Evolutionary conservation across 2,329 filamentous ascomycete species (phyloP).

Genomic region (Neopestalotiopsis sp.): DNA sequence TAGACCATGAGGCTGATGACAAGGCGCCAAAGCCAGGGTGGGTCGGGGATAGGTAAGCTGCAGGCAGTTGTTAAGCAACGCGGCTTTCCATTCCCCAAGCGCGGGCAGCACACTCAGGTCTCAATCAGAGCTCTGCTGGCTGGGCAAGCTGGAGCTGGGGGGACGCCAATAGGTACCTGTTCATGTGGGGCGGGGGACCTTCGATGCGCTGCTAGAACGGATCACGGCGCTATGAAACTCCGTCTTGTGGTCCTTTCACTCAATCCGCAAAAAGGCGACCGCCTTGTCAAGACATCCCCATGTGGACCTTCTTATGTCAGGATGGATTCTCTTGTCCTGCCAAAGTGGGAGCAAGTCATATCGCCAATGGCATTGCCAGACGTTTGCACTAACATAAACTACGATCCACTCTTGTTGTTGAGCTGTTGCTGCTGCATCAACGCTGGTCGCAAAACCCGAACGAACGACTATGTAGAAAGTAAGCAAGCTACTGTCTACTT

Average conservation of each 20-base stretch:
- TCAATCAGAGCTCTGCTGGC: not conserved
- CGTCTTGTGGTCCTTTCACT: not conserved
- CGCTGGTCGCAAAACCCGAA: not conserved
- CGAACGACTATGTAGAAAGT: no score
- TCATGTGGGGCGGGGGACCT: not conserved
- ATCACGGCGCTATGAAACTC: not conserved
- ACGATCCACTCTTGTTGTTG: not conserved
- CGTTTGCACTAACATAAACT: not conserved
- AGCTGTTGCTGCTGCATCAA: not conserved
- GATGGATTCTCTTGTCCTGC: not conserved
- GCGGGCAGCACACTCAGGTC: not conserved
- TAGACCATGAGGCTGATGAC: conserved; percentile 20
- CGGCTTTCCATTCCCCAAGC: not conserved
- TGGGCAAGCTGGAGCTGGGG: not conserved
- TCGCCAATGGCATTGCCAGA: not conserved
- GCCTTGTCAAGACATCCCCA: not conserved
- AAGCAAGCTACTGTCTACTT: no score
- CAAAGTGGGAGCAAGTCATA: not conserved
- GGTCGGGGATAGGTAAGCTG: not conserved
- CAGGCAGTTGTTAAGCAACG: conserved; percentile 15
- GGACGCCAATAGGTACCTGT: not conserved
- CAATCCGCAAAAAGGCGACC: not conserved
- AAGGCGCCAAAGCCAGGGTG: conserved; percentile 14
- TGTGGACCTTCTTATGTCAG: not conserved
- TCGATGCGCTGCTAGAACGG: not conserved